Conservation (phyloP, 2,329 filamentous ascomycete genomes). For the Cercospora sojina region DNA sequence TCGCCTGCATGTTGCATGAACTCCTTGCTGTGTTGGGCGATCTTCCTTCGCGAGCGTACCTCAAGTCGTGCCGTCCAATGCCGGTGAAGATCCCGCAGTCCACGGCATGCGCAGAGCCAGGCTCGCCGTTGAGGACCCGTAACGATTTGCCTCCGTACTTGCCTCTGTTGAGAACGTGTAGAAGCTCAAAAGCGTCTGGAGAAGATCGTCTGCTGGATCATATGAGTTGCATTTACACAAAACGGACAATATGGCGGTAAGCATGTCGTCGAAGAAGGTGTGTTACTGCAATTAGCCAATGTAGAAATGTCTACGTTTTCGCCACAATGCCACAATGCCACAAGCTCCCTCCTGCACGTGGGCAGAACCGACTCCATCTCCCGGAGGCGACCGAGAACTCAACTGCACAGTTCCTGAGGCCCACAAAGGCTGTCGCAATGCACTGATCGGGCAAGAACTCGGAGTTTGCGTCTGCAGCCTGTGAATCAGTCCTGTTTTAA, state of each 20-base stretch:
- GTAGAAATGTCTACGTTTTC: neutral
- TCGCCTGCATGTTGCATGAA: neutral
- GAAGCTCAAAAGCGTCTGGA: neutral
- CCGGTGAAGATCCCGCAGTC: neutral
- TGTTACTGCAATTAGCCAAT: neutral
- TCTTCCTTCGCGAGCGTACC: neutral
- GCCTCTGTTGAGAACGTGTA: neutral
- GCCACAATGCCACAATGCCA: neutral
- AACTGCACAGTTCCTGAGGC: neutral
- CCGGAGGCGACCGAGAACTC: neutral
- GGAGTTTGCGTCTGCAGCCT: neutral
- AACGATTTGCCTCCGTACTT: neutral
- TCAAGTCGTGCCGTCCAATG: neutral
- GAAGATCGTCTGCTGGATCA: neutral
- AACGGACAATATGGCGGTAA: neutral
- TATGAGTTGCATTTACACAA: neutral
- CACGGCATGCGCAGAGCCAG: neutral
- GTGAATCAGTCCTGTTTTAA: neutral
- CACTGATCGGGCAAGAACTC: neutral
- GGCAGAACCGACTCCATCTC: neutral
- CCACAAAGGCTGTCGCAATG: slow-evolving; percentile 1
- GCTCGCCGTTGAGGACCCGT: neutral
- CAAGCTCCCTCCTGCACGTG: neutral
- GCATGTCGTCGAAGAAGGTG: neutral
- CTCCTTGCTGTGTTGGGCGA: neutral